Base-by-base conservation (phyloP, 371 early-diverging fungal species). In the Blastocladiella emersonii region DNA sequence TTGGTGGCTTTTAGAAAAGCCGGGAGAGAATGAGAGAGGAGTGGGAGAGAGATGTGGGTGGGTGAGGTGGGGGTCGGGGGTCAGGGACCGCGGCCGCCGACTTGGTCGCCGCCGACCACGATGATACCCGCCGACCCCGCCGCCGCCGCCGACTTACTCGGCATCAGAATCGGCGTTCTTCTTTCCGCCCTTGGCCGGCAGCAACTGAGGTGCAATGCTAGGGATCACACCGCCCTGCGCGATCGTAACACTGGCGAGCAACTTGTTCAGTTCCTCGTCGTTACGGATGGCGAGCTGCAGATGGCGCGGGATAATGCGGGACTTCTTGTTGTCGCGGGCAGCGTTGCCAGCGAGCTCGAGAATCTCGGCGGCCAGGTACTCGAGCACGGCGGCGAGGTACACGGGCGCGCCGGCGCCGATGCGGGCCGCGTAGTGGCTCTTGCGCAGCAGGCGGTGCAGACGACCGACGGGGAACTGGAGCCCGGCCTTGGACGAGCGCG, bases 201-300 rank as follows among this genome's bases (percentile, higher is more conserved):
- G 21, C 23, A 12, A 8, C 21, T n/a, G 12, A 25, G 21, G 3
- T 43, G 10, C 23, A 17, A 39, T 1, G 10, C 30, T 34, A 1
- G 32, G 43, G 13, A 59, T 15, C 12, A 34, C 3, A 44, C 3
- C 8, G 45, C 89, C 89, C 78, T 86, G 87, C 66, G 91, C 87
- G 67, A 89, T 89, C 66, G 88, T 88, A 51, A 79, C 80, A 37
- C 65, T 65, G 53, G 71, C 73, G 45, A 81, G 72, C 49, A 81
- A 66, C 66, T 78, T 75, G 74, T 79, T 77, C 62, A 79, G 63
- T 65, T 78, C 78, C 63, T 78, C 78, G 64, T 78, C 78, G 70
- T 78, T 78, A 39, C 78, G 65, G 68, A 78, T 76, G 64, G 78
- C 78, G 41, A 78, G 70, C 65, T 78, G 78, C 34, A 78, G 63